phyloP scores from a whole-genome alignment of 73 alveolate species.

The Symbiodinium natans region DNA sequence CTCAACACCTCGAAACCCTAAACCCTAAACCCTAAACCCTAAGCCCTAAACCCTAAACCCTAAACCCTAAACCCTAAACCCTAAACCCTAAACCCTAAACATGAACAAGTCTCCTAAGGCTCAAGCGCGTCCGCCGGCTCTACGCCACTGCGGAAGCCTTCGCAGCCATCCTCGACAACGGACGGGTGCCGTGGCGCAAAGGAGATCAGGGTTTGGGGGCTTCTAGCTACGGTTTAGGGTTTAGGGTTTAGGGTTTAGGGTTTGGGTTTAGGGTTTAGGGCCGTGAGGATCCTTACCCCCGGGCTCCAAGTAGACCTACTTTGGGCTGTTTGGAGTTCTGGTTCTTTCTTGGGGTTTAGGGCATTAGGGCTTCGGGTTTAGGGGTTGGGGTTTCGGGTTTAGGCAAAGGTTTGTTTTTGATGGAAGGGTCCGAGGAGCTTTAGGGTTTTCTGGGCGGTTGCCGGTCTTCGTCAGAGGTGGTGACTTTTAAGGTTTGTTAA shows the following conservation, averaged over 20 bases:
- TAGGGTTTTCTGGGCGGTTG: no score
- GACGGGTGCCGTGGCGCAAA: slow-evolving; percentile 24
- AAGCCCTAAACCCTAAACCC: neutral
- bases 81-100: neutral
- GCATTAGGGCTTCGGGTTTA: no score
- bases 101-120: neutral
- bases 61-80: neutral
- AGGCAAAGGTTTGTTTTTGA: no score
- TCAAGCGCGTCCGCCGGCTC: neutral
- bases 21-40: neutral
- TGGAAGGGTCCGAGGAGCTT: no score
- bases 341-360: no score
- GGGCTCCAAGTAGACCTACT: no score
- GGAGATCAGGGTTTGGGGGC: neutral
- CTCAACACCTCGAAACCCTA: neutral
- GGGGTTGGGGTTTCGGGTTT: no score
- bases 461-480: no score
- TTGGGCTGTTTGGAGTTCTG: no score
- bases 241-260: neutral
- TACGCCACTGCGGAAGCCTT: slow-evolving; percentile 34
- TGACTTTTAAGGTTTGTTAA: no score
- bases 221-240: neutral
- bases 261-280: no score
- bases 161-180: slow-evolving; percentile 25
- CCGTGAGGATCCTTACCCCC: no score